Base-by-base conservation (phyloP, 306 rosid genomes). In the Rosa chinensis region DNA sequence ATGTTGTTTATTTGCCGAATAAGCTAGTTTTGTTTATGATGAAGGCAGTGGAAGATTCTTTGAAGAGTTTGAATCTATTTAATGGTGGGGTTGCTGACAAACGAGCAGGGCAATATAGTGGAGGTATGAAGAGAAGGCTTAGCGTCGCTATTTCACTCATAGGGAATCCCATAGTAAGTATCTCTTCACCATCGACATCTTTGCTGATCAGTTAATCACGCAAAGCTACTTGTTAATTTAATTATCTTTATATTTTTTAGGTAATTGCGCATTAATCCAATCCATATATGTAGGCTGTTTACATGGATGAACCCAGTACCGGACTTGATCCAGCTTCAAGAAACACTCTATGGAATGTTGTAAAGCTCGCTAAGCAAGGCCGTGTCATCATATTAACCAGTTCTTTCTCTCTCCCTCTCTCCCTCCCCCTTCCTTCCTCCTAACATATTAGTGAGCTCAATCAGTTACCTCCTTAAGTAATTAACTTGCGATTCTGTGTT, bases 111-210 rank as follows among this genome's bases (percentile, higher is more conserved):
- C 91, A 91, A 80, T 95, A 95, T 66, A 95, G 99, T 59, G 99
- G 99, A 69, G 99, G 99, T 53, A 92, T 95, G 99, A 95, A 95
- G 88, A 92, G 99, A 85, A 92, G 99, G 90, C 99, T 95, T 52
- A 92, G 99, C 74, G 99, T 92, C 25, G 97, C 99, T 12, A 92
- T 95, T 80, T 92, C 99, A 43, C 86, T 95, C 79, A 95, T 94
- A 1, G 99, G 97, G 59, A 90, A 92, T 83, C 99, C 98, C 66
- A 92, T 59, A 59, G 66, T 59, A 76, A 66, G 97, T 94, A 80
- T 7, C 72, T 58, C 72, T 75, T 79, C 35, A 45, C 58, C 73
- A 72, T 58, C 66, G 16, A 67, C 7, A 59, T 8, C 42, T 68
- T 86, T 91, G 72, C 8, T 20, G 2, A 59, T 59, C 66, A 8